These are phyloP conservation scores for Fusarium piperis DNA, from an alignment of 2,329 filamentous ascomycete genomes.

Conservation along the genomic window DNA sequence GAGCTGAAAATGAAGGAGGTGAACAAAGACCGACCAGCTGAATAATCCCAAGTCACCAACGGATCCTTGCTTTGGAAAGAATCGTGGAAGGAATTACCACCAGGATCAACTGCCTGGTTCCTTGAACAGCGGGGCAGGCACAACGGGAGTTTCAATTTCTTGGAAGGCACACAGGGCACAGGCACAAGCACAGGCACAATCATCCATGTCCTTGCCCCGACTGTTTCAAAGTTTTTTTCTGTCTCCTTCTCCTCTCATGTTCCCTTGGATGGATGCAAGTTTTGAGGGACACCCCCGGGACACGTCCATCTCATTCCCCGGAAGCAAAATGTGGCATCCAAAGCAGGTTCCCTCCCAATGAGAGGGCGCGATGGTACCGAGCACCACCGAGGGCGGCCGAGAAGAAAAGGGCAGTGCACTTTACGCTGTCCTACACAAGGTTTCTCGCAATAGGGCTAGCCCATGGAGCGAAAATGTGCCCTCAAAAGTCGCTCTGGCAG, in stretches of 20 bases:
- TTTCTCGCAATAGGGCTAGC: not conserved
- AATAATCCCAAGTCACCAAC: conserved; percentile 14
- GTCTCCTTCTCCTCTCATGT: conserved; percentile 11
- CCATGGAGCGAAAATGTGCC: not conserved
- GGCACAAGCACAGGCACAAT: not conserved
- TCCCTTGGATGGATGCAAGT: conserved; percentile 2
- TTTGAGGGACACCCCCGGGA: not conserved
- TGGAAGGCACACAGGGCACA: conserved; percentile 2
- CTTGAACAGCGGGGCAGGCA: not conserved
- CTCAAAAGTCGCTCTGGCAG: not conserved
- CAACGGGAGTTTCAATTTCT: conserved; percentile 2
- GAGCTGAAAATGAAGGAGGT: conserved; percentile 19
- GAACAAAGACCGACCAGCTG: conserved; percentile 15
- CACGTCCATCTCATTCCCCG: conserved; percentile 4
- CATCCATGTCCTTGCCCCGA: conserved; percentile 18
- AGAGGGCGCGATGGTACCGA: not conserved
- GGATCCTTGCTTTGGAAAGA: conserved; percentile 19
- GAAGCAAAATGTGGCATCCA: conserved; percentile 25
- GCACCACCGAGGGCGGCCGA: conserved; percentile 1
- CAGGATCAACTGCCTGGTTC: not conserved
- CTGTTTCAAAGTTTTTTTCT: conserved; percentile 28
- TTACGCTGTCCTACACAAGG: not conserved
- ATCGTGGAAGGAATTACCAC: conserved; percentile 1
- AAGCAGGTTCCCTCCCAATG: not conserved
- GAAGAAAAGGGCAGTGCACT: not conserved